Percentiles rank a stretch among this genome's conserved stretches.
Conservation (phyloP, 1,284 basidiomycete species). For the Tranzscheliella williamsii region DNA sequence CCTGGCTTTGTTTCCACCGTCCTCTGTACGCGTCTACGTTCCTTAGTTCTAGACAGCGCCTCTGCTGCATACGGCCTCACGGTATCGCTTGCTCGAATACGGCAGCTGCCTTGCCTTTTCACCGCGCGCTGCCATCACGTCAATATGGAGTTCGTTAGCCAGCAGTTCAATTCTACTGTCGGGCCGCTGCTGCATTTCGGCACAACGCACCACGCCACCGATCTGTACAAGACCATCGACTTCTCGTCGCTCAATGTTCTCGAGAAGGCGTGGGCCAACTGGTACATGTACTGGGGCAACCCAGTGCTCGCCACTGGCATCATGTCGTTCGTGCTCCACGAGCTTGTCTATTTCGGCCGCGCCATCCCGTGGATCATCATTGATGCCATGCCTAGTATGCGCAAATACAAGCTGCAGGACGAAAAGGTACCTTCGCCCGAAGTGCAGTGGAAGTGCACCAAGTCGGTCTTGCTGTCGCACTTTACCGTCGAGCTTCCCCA, state of each 20-base stretch:
- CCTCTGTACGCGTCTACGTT: too few relatives aligned
- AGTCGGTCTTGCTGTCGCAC: conserved; percentile 90
- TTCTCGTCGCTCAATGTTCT: conserved; percentile 41
- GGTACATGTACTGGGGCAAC: conserved; percentile 67
- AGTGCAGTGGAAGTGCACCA: conserved; percentile 96
- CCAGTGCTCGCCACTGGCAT: conserved; percentile 91
- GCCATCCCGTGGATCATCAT: conserved; percentile 94
- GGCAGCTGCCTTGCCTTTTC: too few relatives aligned
- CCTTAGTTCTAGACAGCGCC: too few relatives aligned
- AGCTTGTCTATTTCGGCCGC: conserved; percentile 95
- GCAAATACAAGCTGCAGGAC: conserved; percentile 87
- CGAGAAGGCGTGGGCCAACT: conserved; percentile 62
- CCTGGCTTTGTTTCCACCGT: too few relatives aligned
- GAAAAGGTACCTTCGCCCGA: conserved; percentile 75
- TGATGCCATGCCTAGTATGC: conserved; percentile 90
- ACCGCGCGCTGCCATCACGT: too few relatives aligned
- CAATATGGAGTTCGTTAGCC: conserved; percentile 37
- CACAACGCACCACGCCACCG: conserved; percentile 60
- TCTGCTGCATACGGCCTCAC: too few relatives aligned
- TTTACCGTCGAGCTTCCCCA: conserved; percentile 93
- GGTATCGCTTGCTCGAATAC: not conserved
- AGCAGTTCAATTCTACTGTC: conserved; percentile 40
- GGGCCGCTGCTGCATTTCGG: conserved; percentile 32
- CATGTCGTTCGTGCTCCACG: conserved; percentile 89
- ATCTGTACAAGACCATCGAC: conserved; percentile 54